Conservation (phyloP, 1,284 basidiomycete species). For the Bjerkandera adusta region DNA sequence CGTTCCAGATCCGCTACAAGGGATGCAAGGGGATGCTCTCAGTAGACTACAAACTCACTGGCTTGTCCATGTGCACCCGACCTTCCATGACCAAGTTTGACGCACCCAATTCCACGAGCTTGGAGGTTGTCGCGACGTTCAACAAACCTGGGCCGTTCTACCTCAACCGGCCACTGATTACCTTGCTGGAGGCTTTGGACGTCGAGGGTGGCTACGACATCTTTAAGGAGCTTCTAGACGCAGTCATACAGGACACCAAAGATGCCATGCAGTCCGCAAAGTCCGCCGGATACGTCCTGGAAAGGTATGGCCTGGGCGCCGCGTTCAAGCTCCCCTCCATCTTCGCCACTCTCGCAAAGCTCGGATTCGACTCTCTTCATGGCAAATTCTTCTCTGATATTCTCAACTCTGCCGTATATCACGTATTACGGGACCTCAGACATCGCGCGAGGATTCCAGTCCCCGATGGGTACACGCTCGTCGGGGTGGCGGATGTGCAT, state of each 20-base stretch:
- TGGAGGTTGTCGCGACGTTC: constrained; percentile 69
- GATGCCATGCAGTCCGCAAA: constrained; percentile 37
- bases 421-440: constrained; percentile 50
- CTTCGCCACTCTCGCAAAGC: constrained; percentile 31
- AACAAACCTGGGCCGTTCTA: constrained; percentile 50
- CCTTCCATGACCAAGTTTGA: constrained; percentile 71
- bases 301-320: constrained; percentile 35
- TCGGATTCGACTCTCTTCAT: constrained; percentile 32
- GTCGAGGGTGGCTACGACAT: constrained; percentile 31
- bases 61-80: constrained; percentile 57
- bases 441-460: constrained; percentile 68
- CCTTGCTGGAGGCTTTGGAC: constrained; percentile 19
- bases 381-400: constrained; percentile 55
- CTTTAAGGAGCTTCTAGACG: constrained; percentile 51
- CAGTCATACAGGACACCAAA: constrained; percentile 39
- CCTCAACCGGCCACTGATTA: constrained; percentile 45
- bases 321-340: constrained; percentile 35
- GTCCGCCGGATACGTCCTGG: constrained; percentile 43
- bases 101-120: constrained; percentile 43
- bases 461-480: constrained; percentile 58
- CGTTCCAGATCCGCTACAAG: constrained; percentile 65
- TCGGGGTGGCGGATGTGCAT: constrained; percentile 71
- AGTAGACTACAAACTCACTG: constrained; percentile 50
- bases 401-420: constrained; percentile 25
- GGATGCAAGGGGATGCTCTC: constrained; percentile 74